These are phyloP conservation scores for Calycina herbarum DNA, from an alignment of 2,329 filamentous ascomycete genomes.

Conservation along the genomic window DNA sequence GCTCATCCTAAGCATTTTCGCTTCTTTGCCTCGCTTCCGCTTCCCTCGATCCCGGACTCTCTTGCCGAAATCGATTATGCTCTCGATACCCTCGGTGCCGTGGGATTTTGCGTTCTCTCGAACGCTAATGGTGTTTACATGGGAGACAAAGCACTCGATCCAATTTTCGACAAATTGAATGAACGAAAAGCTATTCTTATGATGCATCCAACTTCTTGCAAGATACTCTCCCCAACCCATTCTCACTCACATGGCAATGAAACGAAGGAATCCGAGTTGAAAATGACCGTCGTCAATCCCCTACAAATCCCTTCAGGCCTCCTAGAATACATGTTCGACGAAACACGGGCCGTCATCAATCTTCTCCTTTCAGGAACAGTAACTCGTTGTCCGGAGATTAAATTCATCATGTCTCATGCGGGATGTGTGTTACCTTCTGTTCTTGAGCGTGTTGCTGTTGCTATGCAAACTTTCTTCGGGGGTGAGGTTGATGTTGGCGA, in stretches of 20 bases:
- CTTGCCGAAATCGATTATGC: constrained; percentile 42
- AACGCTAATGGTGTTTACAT: constrained; percentile 45
- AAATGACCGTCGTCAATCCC: neutral
- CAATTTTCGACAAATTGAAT: constrained; percentile 45
- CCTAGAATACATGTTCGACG: constrained; percentile 54
- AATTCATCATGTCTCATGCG: constrained; percentile 19
- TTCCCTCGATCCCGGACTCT: constrained; percentile 36
- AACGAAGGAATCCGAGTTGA: too few relatives aligned
- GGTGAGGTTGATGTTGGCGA: neutral
- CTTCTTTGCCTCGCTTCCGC: constrained; percentile 44
- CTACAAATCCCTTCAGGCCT: constrained; percentile 34
- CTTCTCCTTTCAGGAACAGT: constrained; percentile 18
- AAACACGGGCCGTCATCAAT: constrained; percentile 13
- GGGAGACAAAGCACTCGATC: constrained; percentile 41
- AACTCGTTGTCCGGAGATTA: constrained; percentile 12
- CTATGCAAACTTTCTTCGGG: neutral
- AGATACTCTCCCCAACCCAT: constrained; percentile 7
- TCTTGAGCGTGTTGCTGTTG: constrained; percentile 14
- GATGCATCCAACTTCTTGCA: constrained; percentile 44
- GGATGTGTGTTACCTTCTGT: constrained; percentile 16
- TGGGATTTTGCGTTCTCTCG: constrained; percentile 46
- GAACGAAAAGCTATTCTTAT: constrained; percentile 43
- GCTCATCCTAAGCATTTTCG: constrained; percentile 38
- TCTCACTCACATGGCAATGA: neutral
- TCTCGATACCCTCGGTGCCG: constrained; percentile 41